Base-by-base conservation (phyloP, 108 stramenopile species). In the Asterionellopsis glacialis region DNA sequence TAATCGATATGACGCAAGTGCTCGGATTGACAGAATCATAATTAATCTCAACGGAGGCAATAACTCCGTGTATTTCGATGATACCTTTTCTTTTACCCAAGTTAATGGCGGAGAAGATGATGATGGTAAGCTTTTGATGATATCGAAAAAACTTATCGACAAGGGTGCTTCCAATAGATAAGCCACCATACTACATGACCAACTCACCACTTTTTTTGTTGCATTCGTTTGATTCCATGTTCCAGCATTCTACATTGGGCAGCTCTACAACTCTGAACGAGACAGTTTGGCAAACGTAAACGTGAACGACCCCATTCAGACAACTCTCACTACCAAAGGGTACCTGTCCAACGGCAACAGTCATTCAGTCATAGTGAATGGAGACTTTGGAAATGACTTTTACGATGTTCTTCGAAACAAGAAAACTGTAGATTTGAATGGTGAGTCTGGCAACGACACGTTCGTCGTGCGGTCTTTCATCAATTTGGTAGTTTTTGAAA, bases 381-480 rank as follows among this genome's bases (percentile, higher is more conserved):
- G 73, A 45, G 63, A 55, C 11, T 41, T 55, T 58, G 68, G 73
- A 25, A 55, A 64, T 42, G 73, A 74, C 33, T 45, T 44, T 15
- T 74, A 64, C 41, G 68, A 74, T 52, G 63, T 74, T 16, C 51
- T 74, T 2, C 55, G 73, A 13, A 74, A 74, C 47, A 63, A 57
- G 22, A 44, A 41, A 19, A 19, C 69, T 16, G 38, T 74, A 21
- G 68, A 69, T 42, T 63, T 74, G n/a, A 74, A 74, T 52, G 73
- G 73, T 14, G 73, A 74, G 19, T 69, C 67, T 16, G 67, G 49
- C 0, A 55, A 74, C 48, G 73, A 74, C 54, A 41, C 51, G 9
- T 74, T 74, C 39, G 68, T 74, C 16, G 68, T 74, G 7, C 41
- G 73, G 49, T 74, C 73, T 1, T 74, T 74, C 53, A 40, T 55